phyloP scores from a whole-genome alignment of 208 protist species.

The Porcisia hertigi region DNA sequence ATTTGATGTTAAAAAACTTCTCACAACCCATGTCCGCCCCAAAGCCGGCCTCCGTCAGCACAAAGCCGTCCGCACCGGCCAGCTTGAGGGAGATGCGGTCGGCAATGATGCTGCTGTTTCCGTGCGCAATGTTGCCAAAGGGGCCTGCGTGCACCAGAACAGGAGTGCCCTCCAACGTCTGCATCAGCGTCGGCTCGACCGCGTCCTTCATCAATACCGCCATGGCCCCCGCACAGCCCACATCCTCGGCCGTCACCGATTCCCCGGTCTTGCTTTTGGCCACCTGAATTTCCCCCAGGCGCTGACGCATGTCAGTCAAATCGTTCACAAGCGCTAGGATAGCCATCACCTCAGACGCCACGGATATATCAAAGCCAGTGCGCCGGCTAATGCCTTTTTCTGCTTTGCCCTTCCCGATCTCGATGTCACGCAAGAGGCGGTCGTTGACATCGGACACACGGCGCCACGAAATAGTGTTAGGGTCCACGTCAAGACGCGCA shows the following conservation, averaged over 20 bases:
- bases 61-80: slow-evolving; percentile 94
- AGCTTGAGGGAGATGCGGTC: slow-evolving; percentile 96
- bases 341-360: slow-evolving; percentile 98
- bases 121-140: slow-evolving; percentile 99
- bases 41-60: slow-evolving; percentile 97
- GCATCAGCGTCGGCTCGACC: slow-evolving; percentile 97
- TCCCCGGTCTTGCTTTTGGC: slow-evolving; percentile 69
- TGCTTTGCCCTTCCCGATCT: slow-evolving; percentile 88
- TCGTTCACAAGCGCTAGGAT: slow-evolving; percentile 95
- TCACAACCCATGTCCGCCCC: slow-evolving; percentile 96
- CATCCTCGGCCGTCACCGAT: slow-evolving; percentile 91
- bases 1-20: slow-evolving; percentile 99
- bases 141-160: slow-evolving; percentile 98
- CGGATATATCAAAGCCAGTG: slow-evolving; percentile 97
- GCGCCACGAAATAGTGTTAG: slow-evolving; percentile 95
- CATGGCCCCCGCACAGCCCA: slow-evolving; percentile 93
- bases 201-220: slow-evolving; percentile 97
- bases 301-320: slow-evolving; percentile 94
- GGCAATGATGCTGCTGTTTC: slow-evolving; percentile 97
- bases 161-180: slow-evolving; percentile 96
- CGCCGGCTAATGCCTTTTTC: slow-evolving; percentile 90
- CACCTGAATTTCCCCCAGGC: slow-evolving; percentile 87
- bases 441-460: slow-evolving; percentile 98
- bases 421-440: slow-evolving; percentile 96
- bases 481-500: slow-evolving; percentile 96